These are phyloP conservation scores for Heritiera littoralis DNA, from an alignment of 345 rosid species.

Conservation along the genomic window DNA sequence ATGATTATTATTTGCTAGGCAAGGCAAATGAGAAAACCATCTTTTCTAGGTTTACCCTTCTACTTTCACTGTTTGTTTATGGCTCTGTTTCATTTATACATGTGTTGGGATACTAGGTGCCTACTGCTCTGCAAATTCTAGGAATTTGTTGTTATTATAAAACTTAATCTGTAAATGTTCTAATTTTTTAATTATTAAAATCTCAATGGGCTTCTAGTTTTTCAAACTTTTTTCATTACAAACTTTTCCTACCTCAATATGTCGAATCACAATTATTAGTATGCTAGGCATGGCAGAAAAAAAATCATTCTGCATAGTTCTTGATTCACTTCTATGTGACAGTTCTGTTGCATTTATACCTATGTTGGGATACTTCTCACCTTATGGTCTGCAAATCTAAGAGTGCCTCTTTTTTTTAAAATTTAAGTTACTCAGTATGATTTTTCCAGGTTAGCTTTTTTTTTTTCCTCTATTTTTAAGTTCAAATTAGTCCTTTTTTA, in stretches of 20 bases:
- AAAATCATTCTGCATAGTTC: neutral
- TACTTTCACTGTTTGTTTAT: too few relatives aligned
- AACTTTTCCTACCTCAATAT: neutral
- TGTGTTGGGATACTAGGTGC: neutral
- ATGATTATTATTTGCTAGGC: neutral
- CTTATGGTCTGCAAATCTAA: neutral
- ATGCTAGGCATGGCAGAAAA: neutral
- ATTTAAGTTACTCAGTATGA: neutral
- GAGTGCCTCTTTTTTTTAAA: neutral
- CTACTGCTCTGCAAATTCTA: neutral
- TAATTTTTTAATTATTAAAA: neutral
- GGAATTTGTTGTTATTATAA: neutral
- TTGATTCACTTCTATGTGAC: neutral
- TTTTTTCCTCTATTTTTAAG: neutral
- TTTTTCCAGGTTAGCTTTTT: neutral
- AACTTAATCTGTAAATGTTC: neutral
- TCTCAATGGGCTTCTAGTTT: neutral
- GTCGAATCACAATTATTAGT: too few relatives aligned
- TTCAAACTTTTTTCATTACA: neutral
- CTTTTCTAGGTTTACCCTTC: too few relatives aligned
- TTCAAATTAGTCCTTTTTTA: neutral
- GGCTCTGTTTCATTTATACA: neutral
- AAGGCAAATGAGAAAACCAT: neutral
- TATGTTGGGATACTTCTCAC: neutral
- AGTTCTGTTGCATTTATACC: neutral